These are phyloP conservation scores for Fomitopsis serialis DNA, from an alignment of 768 basidiomycete genomes.

Conservation along the genomic window DNA sequence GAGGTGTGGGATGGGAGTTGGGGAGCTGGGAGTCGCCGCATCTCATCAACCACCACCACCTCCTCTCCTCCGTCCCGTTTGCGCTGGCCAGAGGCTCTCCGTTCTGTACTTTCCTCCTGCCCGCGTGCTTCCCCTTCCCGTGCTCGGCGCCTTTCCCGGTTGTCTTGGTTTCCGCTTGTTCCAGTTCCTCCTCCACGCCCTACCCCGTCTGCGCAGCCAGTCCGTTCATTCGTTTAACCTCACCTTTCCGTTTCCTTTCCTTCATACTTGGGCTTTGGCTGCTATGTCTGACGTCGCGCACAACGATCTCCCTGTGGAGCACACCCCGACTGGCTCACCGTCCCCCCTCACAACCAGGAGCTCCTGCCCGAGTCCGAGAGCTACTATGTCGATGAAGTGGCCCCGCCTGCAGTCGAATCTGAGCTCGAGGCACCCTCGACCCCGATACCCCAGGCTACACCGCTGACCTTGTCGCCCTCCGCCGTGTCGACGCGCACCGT, in stretches of 20 bases:
- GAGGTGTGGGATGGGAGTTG: not conserved
- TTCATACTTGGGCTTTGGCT: not conserved
- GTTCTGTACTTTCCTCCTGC: not conserved
- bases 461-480: not conserved
- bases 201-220: not conserved
- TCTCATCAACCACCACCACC: not conserved
- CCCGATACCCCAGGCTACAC: not conserved
- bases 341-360: not conserved
- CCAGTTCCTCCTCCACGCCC: not conserved
- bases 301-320: not conserved
- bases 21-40: not conserved
- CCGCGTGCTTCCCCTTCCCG: not conserved
- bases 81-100: not conserved
- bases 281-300: not conserved
- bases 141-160: not conserved
- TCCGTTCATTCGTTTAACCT: not conserved
- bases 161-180: not conserved
- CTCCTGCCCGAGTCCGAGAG: too few relatives aligned
- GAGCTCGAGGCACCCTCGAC: slow-evolving; percentile 3
- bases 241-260: not conserved
- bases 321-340: not conserved
- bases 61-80: not conserved
- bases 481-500: slow-evolving; percentile 57
- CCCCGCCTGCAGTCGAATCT: too few relatives aligned
- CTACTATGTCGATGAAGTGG: too few relatives aligned